Percentiles rank a stretch among this genome's conserved stretches.
Conservation (phyloP, 495 filamentous ascomycete species). For the Penicilliopsis zonata region DNA sequence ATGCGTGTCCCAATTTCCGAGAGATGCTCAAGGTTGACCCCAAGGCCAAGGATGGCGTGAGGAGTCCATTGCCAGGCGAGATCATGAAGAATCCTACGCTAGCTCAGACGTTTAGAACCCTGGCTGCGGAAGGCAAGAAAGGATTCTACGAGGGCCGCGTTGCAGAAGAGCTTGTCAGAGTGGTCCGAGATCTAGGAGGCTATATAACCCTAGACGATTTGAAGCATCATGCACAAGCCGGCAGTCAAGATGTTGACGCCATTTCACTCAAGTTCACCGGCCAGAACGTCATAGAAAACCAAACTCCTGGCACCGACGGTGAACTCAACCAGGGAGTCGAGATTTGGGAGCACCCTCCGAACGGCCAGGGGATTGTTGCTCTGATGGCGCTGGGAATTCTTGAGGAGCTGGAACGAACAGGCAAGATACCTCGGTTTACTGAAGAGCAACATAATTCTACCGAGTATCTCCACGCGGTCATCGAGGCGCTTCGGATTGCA, state of each 20-base stretch:
- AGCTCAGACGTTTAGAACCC: constrained; percentile 66
- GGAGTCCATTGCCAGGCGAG: constrained; percentile 73
- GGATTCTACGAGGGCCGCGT: constrained; percentile 86
- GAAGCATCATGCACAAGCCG: constrained; percentile 55
- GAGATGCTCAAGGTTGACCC: constrained; percentile 76
- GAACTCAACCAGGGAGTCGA: constrained; percentile 51
- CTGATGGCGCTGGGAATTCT: constrained; percentile 89
- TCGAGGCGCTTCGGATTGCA: constrained; percentile 82
- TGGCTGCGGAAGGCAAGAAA: constrained; percentile 71
- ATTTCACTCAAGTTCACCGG: constrained; percentile 70
- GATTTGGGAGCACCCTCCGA: constrained; percentile 96
- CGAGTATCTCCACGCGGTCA: constrained; percentile 76
- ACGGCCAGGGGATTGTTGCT: constrained; percentile 92
- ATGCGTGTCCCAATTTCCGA: constrained; percentile 67
- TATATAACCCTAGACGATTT: constrained; percentile 73
- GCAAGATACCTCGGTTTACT: constrained; percentile 57
- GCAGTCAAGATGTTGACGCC: constrained; percentile 67
- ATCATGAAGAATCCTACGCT: constrained; percentile 77
- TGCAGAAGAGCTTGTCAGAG: constrained; percentile 68
- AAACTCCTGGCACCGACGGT: constrained; percentile 26
- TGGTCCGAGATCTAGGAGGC: constrained; percentile 63
- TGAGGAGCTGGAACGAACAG: constrained; percentile 63
- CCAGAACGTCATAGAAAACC: constrained; percentile 46
- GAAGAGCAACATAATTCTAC: constrained; percentile 61
- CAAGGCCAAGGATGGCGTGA: constrained; percentile 47